Evolutionary conservation across 2,329 filamentous ascomycete species (phyloP), one percentile per base, ranked within the genome.

Genomic region (Paracoccidioides brasiliensis): DNA sequence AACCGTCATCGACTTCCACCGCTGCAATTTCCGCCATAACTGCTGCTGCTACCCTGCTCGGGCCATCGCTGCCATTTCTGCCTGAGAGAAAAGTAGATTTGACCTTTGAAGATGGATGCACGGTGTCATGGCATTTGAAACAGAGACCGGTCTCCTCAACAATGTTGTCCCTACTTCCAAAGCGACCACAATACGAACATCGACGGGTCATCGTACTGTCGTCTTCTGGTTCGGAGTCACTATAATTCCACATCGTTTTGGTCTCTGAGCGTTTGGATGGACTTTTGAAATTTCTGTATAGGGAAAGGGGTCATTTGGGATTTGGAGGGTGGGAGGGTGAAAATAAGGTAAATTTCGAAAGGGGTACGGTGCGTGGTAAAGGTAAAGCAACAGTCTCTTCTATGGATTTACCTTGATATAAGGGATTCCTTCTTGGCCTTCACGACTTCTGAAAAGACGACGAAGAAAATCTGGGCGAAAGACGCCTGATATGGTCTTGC

Each of bases 1-100:
- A 38, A 63, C 62, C 57, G 62, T 61, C 61, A 66, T 68, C 54
- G 59, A 61, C 43, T 42, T 58, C 15, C 9, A 54, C 35, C 28
- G 43, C 33, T 9, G 53, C 53, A 43, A 54, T 38, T 15, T 22
- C 15, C n/a, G 44, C 8, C 30, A 54, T 35, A 30, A 38, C 53
- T 8, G 53, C n/a, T 12, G 42, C 53, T n/a, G 42, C 42, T 2
- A 41, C 53, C 30, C 10, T 45, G 32, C 42, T 43, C n/a, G 38
- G 33, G 7, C 44, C 42, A 38, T 32, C 35, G 6, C 44, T 46
- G 12, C n/a, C 50, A 40, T 54, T 54, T 38, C 49, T 32, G 46
- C 15, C 7, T 22, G 4, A 48, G 9, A n/a, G 9, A 37, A 30
- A 41, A 41, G 9, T n/a, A 37, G 15, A 22, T 6, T 6, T 35